Evolutionary conservation across 805 yeast genomes (phyloP), one percentile per base, ranked within the genome.

Genomic region (Yamadazyma olivae): DNA sequence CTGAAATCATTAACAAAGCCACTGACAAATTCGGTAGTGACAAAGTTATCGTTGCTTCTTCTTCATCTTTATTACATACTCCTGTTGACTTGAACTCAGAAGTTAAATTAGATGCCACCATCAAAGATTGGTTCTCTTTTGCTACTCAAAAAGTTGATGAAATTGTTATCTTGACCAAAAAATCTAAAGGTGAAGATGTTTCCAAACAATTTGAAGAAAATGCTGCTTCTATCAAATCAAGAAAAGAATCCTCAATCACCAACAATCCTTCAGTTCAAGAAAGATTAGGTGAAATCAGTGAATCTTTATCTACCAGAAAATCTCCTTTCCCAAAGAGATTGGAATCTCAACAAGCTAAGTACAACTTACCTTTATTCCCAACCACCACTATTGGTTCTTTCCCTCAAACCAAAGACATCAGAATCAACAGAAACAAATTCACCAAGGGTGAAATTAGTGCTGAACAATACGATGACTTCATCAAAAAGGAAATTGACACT

Each of bases 321-420:
- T 68, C 88, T 56, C 81, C 93, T 45, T 93, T 93, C 81, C 79
- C 83, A 54, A 75, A 68, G 51, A 87, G 99, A 77, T 79, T 87
- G 61, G 83, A 73, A 54, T 90, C 81, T 56, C 99, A 93, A 77
- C 77, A 86, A 75, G 72, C 69, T 55, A 74, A 80, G 64, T 86
- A 85, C 77, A 85, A 93, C 78, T 77, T 93, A 68, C 99, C 99
- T 55, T 74, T 86, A 62, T 93, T 93, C 96, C 99, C 99, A 74
- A 93, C 99, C 65, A 93, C 99, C 67, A 93, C 99, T 59, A 93
- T 93, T 70, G 99, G 99, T 71, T 93, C 99, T 49, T 93, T 93
- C 97, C 99, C 99, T 58, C 99, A 93, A 80, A 93, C 99, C 70
- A 88, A 89, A 79, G 99, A 93, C 70, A 93, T 93, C 74, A 87